phyloP scores from a whole-genome alignment of 2,329 filamentous ascomycete species.

The Pyrenophora seminiperda region DNA sequence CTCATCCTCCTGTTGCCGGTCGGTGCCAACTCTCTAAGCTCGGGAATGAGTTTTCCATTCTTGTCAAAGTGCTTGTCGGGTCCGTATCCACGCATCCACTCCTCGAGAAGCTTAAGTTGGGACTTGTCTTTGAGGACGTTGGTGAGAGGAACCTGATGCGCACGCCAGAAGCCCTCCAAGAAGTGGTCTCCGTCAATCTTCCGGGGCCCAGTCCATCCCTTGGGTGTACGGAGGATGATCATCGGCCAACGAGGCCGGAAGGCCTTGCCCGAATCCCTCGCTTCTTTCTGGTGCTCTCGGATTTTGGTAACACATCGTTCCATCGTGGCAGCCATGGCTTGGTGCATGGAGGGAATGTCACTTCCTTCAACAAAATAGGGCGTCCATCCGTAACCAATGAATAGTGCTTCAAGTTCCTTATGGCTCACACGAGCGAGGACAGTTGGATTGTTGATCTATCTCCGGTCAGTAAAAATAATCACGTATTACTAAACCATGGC shows the following conservation, averaged over 20 bases:
- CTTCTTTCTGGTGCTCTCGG: constrained; percentile 69
- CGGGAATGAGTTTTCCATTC: constrained; percentile 65
- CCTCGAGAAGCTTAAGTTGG: constrained; percentile 71
- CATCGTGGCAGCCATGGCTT: constrained; percentile 78
- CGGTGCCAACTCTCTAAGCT: constrained; percentile 69
- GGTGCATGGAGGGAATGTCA: constrained; percentile 75
- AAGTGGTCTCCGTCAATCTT: constrained; percentile 69
- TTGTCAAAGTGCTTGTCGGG: constrained; percentile 73
- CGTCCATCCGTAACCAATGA: constrained; percentile 76
- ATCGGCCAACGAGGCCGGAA: constrained; percentile 78
- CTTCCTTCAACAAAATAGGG: constrained; percentile 81
- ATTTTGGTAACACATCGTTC: constrained; percentile 76
- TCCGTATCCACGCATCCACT: constrained; percentile 78
- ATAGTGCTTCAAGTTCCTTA: constrained; percentile 71
- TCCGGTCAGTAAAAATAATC: constrained; percentile 6
- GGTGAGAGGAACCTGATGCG: constrained; percentile 78
- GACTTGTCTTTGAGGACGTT: constrained; percentile 68
- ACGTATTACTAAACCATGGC: neutral
- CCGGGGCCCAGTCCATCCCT: constrained; percentile 78
- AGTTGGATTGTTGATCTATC: constrained; percentile 53
- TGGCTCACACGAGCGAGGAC: constrained; percentile 74
- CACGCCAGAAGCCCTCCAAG: constrained; percentile 77
- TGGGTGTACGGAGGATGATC: constrained; percentile 76
- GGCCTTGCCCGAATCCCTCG: constrained; percentile 70
- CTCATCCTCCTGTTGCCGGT: constrained; percentile 72